These are phyloP conservation scores for Cornus florida DNA, from an alignment of 148 eudicot species.

Conservation along the genomic window DNA sequence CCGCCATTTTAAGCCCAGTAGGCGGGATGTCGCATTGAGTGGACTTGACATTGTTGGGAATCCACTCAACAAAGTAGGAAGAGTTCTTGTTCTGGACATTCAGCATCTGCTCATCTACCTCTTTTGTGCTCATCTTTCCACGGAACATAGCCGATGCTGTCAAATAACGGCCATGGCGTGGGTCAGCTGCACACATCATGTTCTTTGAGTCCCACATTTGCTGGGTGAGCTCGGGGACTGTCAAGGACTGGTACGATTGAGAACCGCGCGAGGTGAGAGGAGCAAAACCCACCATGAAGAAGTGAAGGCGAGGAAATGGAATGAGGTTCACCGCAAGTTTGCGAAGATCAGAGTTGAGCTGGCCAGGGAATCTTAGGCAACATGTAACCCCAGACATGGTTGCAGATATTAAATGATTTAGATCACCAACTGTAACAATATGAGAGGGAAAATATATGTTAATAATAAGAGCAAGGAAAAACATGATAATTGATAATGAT, in stretches of 20 bases:
- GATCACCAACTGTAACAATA: conserved; percentile 53
- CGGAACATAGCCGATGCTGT: conserved; percentile 83
- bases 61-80: conserved; percentile 87
- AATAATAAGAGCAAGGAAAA: background rate
- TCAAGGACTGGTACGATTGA: conserved; percentile 55
- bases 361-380: conserved; percentile 70
- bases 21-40: conserved; percentile 82
- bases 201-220: conserved; percentile 92
- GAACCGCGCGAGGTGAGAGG: conserved; percentile 76
- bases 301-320: conserved; percentile 78
- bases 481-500: background rate
- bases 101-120: conserved; percentile 85
- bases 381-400: conserved; percentile 82
- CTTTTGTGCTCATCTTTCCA: conserved; percentile 91
- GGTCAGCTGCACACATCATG: conserved; percentile 96
- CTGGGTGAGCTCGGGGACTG: conserved; percentile 76
- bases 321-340: conserved; percentile 71
- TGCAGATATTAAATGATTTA: conserved; percentile 73
- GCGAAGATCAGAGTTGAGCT: conserved; percentile 70
- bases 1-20: conserved; percentile 71
- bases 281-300: conserved; percentile 84
- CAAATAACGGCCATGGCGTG: conserved; percentile 74
- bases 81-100: conserved; percentile 87
- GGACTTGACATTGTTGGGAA: conserved; percentile 76
- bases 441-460: background rate